Evolutionary conservation across 2,329 filamentous ascomycete species (phyloP), one percentile per base, ranked within the genome.

Genomic region (Madurella mycetomatis): DNA sequence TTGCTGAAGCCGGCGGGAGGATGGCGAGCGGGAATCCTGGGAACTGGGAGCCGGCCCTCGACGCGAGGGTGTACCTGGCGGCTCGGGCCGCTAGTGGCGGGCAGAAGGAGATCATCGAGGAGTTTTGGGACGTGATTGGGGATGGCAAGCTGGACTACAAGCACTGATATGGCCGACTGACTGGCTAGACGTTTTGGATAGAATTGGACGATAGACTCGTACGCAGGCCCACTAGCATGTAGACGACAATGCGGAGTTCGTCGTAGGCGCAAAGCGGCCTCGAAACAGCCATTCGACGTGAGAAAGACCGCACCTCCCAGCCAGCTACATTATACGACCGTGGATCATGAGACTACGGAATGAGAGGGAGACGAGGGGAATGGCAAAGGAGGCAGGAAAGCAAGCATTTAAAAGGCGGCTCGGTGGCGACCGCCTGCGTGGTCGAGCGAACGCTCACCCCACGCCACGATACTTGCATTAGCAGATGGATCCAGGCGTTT

Each of bases 21-120:
- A 82, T 92, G 75, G 86, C 80, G 8, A 79, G 86, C 66, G 87
- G 84, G 4, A 91, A 92, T 67, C 84, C 86, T 0, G 88, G 87
- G 0, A 79, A 81, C 52, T 92, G 87, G 88, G 70, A 81, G n/a
- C 74, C 79, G 1, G 71, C 72, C 50, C 67, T 87, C 50, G 84
- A 87, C 62, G 74, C 73, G 54, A 73, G 84, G 49, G 75, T 80
- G 57, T 87, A 86, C 64, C 72, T 87, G 42, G 84, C 83, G 5
- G 77, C 87, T 31, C 72, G 84, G 41, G 82, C 79, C 0, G 83
- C 83, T 30, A 77, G 78, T 16, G 71, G 69, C 42, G 83, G 82
- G 1, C 83, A 86, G 70, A 77, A 75, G 69, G 80, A 81, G 68
- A 72, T 87, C 47, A 75, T 86, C 2, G 74, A 86, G 64, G 82